These are phyloP conservation scores for Metschnikowia kunwiensis DNA, from an alignment of 805 yeast genomes.

Conservation along the genomic window DNA sequence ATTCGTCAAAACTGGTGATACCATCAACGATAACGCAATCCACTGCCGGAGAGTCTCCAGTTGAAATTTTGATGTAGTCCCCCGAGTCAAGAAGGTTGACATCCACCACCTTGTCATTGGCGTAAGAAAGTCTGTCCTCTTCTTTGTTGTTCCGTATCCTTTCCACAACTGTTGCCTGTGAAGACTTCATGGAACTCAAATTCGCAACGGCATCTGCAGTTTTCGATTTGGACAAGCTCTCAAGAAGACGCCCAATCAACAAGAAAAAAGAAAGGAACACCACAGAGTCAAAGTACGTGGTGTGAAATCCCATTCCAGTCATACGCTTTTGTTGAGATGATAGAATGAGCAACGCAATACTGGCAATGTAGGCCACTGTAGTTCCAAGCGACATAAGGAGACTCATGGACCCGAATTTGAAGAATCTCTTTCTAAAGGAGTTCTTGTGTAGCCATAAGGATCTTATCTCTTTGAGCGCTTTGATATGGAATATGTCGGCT, in stretches of 20 bases:
- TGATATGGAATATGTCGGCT: slow-evolving; percentile 68
- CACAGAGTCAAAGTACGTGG: slow-evolving; percentile 76
- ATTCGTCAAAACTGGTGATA: slow-evolving; percentile 52
- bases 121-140: slow-evolving; percentile 14
- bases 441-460: slow-evolving; percentile 57
- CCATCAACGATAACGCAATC: slow-evolving; percentile 54
- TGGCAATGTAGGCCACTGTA: slow-evolving; percentile 65
- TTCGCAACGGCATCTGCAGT: slow-evolving; percentile 63
- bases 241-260: slow-evolving; percentile 66
- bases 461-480: slow-evolving; percentile 58
- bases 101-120: slow-evolving; percentile 33
- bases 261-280: slow-evolving; percentile 71
- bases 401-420: slow-evolving; percentile 77
- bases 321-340: slow-evolving; percentile 33
- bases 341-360: slow-evolving; percentile 52
- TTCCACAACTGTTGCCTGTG: slow-evolving; percentile 42
- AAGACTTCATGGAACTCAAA: slow-evolving; percentile 50
- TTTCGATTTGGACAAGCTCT: slow-evolving; percentile 61
- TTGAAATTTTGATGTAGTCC: slow-evolving; percentile 45
- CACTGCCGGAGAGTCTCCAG: slow-evolving; percentile 60
- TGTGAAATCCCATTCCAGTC: slow-evolving; percentile 43
- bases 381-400: slow-evolving; percentile 72
- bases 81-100: slow-evolving; percentile 49
- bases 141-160: slow-evolving; percentile 23
- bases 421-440: slow-evolving; percentile 52